These are phyloP conservation scores for Sphagnum tenellum DNA, from an alignment of 225 moss, liverwort and hornwort genomes.

Conservation along the genomic window DNA sequence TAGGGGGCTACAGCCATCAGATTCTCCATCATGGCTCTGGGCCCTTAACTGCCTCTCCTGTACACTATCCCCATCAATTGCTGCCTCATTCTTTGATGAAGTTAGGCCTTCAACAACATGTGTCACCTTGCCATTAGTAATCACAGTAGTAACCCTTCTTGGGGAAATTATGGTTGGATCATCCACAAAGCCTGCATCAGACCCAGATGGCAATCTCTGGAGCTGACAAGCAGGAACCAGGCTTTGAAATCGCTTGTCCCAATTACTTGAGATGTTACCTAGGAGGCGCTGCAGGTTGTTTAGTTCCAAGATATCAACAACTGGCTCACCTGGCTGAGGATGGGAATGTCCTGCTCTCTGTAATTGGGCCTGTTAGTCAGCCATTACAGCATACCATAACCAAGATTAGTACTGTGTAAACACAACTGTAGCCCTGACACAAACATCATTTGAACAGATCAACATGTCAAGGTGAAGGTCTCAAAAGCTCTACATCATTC, in stretches of 20 bases:
- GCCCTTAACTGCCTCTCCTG: slow-evolving; percentile 5
- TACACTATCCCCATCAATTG: slow-evolving; percentile 3
- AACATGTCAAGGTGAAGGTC: too few relatives aligned
- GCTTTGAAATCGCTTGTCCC: slow-evolving; percentile 47
- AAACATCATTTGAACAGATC: too few relatives aligned
- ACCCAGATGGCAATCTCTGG: slow-evolving; percentile 37
- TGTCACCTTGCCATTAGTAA: neutral
- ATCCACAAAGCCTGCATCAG: slow-evolving; percentile 51
- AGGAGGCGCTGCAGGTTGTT: slow-evolving; percentile 63
- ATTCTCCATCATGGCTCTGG: slow-evolving; percentile 15
- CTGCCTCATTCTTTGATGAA: slow-evolving; percentile 15
- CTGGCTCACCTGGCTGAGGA: slow-evolving; percentile 24
- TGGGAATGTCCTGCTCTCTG: slow-evolving; percentile 35
- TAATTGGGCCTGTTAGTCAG: slow-evolving; percentile 39
- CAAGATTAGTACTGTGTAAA: too few relatives aligned
- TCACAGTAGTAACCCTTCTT: slow-evolving; percentile 16
- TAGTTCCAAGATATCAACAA: slow-evolving; percentile 67
- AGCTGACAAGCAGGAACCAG: slow-evolving; percentile 29
- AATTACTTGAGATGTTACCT: slow-evolving; percentile 35
- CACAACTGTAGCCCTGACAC: too few relatives aligned
- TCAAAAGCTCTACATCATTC: too few relatives aligned
- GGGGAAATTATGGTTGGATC: slow-evolving; percentile 33
- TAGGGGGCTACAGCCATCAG: slow-evolving; percentile 9
- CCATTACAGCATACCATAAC: neutral
- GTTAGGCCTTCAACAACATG: slow-evolving; percentile 8